Conservation (phyloP, 2,329 filamentous ascomycete species). For the Aspergillus spinulosporus region DNA sequence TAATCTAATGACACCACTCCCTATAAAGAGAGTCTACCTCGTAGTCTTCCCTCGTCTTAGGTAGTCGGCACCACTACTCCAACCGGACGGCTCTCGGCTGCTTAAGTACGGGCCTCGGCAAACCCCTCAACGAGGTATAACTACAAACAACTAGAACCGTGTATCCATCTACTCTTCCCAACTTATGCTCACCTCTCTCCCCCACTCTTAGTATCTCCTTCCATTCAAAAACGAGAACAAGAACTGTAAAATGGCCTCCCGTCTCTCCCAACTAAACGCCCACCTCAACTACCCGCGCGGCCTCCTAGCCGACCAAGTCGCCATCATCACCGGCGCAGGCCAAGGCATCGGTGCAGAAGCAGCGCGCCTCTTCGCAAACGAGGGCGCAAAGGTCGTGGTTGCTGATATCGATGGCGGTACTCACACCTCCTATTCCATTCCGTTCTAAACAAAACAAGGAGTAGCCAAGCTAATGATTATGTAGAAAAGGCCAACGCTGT, state of each 20-base stretch:
- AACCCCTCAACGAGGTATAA: background rate
- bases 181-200: constrained; percentile 1
- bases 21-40: too few species aligned
- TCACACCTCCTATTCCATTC: constrained; percentile 21
- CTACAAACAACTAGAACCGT: background rate
- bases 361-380: constrained; percentile 78
- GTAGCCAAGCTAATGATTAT: constrained; percentile 10
- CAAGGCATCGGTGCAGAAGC: constrained; percentile 88
- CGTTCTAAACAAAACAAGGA: background rate
- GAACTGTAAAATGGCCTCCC: constrained; percentile 42
- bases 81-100: constrained; percentile 14
- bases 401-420: constrained; percentile 76
- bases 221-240: too few species aligned
- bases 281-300: constrained; percentile 83
- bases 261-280: constrained; percentile 69
- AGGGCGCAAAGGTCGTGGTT: constrained; percentile 81
- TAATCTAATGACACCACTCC: constrained; percentile 1
- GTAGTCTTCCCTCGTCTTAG: background rate
- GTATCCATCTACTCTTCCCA: constrained; percentile 1
- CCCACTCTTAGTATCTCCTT: background rate
- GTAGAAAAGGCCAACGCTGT: constrained; percentile 68
- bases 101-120: constrained; percentile 13
- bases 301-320: constrained; percentile 74
- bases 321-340: constrained; percentile 83
- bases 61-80: background rate